Base-by-base conservation (phyloP, 2,329 filamentous ascomycete species). In the Pestalotiopsis fici region DNA sequence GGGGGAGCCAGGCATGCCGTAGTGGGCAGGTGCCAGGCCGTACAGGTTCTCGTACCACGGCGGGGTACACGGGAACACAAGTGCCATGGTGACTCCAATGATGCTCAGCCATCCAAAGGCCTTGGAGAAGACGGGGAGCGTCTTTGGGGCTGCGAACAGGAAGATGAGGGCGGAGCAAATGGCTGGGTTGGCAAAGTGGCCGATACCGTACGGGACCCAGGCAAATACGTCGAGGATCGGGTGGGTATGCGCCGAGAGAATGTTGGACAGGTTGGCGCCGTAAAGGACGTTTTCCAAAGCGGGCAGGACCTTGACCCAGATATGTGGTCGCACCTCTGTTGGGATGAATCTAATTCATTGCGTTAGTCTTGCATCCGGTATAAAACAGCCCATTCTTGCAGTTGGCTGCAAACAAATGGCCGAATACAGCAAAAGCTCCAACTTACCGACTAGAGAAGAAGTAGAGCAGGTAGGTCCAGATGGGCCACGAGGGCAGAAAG, bases 31-130 rank as follows among this genome's bases (percentile, higher is more conserved):
- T 35, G 93, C 93, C 64, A 98, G 84, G 18, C 95, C 95, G 78
- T 97, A 94, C 75, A 93, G 86, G 79, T 96, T 97, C 85, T 98
- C 95, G 77, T 98, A 98, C 95, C 95, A 98, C 1, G 95, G 95
- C 28, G 95, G 93, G 27, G 95, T 96, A 84, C 95, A 98, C 1
- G 95, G 95, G 81, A 98, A 97, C 69, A 94, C 80, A 65, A 98
- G 86, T 82, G 98, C 95, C 71, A 97, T 95, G 37, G 91, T 88
- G 66, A 98, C 95, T 65, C 94, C 95, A 13, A 91, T 84, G 70
- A 97, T 88, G 81, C 94, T 96, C 89, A 98, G 92, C 86, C 95
- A 98, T 68, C 95, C 95, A 74, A 98, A 97, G 63, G 91, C 90
- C 73, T 91, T 91, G 18, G 93, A 94, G 77, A 95, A 98, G 21